Base-by-base conservation (phyloP, 2,329 filamentous ascomycete genomes). In the Alternaria incomplexa region DNA sequence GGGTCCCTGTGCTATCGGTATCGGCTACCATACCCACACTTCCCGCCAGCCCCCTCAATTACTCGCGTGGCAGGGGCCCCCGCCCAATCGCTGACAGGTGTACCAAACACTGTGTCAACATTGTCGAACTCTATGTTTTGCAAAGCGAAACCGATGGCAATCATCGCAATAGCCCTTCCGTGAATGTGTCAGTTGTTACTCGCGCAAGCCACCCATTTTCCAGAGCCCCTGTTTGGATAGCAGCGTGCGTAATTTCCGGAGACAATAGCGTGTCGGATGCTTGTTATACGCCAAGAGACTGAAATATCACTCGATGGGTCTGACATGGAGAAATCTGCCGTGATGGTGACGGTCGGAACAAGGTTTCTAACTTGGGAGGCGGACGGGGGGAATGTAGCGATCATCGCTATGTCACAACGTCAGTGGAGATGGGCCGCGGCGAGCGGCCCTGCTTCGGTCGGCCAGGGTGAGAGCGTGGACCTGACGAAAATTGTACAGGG, bases 1-100 rank as follows among this genome's bases (percentile, higher is more conserved):
- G 55, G 53, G 64, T 22, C 40, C 52, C 52, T 52, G 40, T 57
- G 45, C 46, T 60, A 64, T 67, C 61, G 58, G 48, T 61, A 23
- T 65, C 69, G 68, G 69, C 66, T 65, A 67, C 30, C 25, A 26
- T 60, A 60, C 53, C 53, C 58, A 53, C 62, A 54, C 57, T 72
- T 65, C 67, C 67, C 54, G 66, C 67, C 62, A 65, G 65, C 64
- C 64, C 66, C 65, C 55, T 63, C 63, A 67, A 66, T 72, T 61
- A 59, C 62, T 52, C 52, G 61, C 53, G 46, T 56, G 53, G 30
- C 60, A 67, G 67, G 70, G 67, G 65, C 52, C 68, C 65, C 60
- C 50, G 53, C 44, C 60, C 47, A 51, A 55, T 52, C 47, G 55
- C 57, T 30, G 54, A 47, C 51, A 57, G 40, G 26, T 36, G 40